Evolutionary conservation across 2,329 filamentous ascomycete species (phyloP).

Genomic region (Colletotrichum cordylinicola): DNA sequence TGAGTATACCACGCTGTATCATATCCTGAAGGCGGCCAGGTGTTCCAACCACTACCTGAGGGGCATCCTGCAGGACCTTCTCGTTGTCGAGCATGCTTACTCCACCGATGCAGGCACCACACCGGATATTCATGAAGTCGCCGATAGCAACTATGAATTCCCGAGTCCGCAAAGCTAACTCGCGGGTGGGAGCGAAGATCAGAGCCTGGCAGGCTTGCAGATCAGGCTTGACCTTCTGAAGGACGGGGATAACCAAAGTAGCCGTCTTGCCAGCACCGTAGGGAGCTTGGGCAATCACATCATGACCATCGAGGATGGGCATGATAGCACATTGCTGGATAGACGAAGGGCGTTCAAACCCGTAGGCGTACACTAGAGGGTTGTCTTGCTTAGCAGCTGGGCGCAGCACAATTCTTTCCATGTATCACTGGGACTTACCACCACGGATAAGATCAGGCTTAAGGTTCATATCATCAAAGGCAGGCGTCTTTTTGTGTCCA

Average conservation of each 20-base stretch:
- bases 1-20: conserved; percentile 97
- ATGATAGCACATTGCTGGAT: conserved; percentile 99
- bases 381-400: neutral
- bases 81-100: conserved; percentile 98
- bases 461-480: conserved; percentile 97
- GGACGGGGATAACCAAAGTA: conserved; percentile 98
- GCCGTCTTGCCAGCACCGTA: conserved; percentile 99
- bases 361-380: conserved; percentile 78
- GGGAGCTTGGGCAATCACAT: conserved; percentile 99
- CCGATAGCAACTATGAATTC: conserved; percentile 98
- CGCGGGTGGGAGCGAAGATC: conserved; percentile 96
- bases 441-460: conserved; percentile 96
- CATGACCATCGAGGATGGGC: conserved; percentile 99
- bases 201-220: conserved; percentile 98
- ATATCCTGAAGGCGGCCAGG: conserved; percentile 99
- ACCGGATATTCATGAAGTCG: conserved; percentile 99
- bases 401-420: neutral
- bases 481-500: conserved; percentile 99
- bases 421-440: conserved; percentile 30
- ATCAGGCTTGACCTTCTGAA: conserved; percentile 96
- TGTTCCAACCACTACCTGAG: conserved; percentile 96
- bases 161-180: conserved; percentile 98
- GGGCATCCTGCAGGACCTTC: conserved; percentile 94
- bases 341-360: conserved; percentile 99
- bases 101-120: conserved; percentile 98